Evolutionary conservation across 768 basidiomycete genomes (phyloP), one percentile per base, ranked within the genome.

Genomic region (Lentinula aciculospora): DNA sequence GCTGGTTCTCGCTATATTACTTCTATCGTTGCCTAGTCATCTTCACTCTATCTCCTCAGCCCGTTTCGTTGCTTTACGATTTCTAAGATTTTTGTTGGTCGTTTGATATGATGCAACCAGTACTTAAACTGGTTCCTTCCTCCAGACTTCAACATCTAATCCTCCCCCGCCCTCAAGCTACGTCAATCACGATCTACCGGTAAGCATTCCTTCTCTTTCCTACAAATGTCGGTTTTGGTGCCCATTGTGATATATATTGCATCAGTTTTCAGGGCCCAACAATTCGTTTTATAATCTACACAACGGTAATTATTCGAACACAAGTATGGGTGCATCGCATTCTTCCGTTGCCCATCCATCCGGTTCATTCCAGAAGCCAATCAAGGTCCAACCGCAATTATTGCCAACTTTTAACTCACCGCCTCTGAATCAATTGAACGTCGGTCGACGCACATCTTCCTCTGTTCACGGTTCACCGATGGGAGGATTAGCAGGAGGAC

Each of bases 371-470:
- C 39, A 32, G 25, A 31, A 28, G 7, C 32, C 44, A 23, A 4
- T 31, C 54, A 42, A 46, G n/a, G 17, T 32, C 28, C 39, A 42
- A 45, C 54, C 40, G 23, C 39, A 42, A 28, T 28, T 46, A 12
- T 31, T 56, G 29, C 54, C 44, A 19, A 39, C 44, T 28, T 19
- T 37, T 42, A 56, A 44, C n/a, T 45, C 54, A 6, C 54, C 54
- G 1, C 39, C 54, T 28, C n/a, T 47, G 28, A 32, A 46, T 45
- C 36, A 40, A 13, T 13, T 21, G 7, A 37, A 27, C 8, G 25
- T 42, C 15, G 37, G 53, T 29, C 49, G 49, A 23, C 40, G 37
- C 27, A 27, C 55, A 6, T 44, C 55, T 15, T 25, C 55, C 4
- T 42, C 39, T 19, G 29, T 34, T 17, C 39, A 21, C 17, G 15